Percentiles rank a stretch among this genome's conserved stretches.
These are phyloP conservation scores for Ambrosiella xylebori DNA, from an alignment of 2,329 filamentous ascomycete species.

Conservation along the genomic window DNA sequence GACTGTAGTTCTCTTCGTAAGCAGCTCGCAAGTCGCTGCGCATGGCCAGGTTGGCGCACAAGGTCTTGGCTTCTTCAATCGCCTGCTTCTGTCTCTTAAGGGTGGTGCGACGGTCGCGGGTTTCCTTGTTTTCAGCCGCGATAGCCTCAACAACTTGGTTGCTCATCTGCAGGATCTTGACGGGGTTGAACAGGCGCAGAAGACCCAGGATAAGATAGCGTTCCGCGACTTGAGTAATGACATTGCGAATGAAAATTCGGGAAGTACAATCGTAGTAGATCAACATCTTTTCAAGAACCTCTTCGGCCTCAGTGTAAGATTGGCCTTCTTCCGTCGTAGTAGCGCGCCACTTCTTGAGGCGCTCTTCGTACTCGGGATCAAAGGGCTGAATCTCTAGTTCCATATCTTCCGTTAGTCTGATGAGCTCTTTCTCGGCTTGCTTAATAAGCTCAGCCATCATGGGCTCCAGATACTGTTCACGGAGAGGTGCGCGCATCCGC, in stretches of 20 bases:
- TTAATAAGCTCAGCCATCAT: conserved; percentile 31
- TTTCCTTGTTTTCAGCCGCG: conserved; percentile 36
- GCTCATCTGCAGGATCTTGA: conserved; percentile 32
- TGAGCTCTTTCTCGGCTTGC: conserved; percentile 29
- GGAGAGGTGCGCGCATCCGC: conserved; percentile 33
- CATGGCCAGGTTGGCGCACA: conserved; percentile 34
- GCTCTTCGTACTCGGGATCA: conserved; percentile 35
- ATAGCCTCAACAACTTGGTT: conserved; percentile 30
- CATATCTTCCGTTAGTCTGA: conserved; percentile 31
- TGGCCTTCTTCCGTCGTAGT: conserved; percentile 26
- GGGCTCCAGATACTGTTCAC: conserved; percentile 30
- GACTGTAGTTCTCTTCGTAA: conserved; percentile 17
- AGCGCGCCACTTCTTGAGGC: conserved; percentile 30
- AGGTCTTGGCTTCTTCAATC: conserved; percentile 32
- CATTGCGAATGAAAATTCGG: conserved; percentile 34
- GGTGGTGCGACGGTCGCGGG: conserved; percentile 29
- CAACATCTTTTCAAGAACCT: conserved; percentile 38
- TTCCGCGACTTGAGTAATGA: conserved; percentile 35
- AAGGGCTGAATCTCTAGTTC: conserved; percentile 36
- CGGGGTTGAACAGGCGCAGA: conserved; percentile 34
- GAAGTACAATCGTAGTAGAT: conserved; percentile 37
- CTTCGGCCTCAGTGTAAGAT: conserved; percentile 32
- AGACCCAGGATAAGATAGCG: conserved; percentile 34
- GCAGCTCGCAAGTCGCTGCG: conserved; percentile 29
- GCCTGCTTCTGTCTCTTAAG: conserved; percentile 32